Conservation (phyloP, 768 basidiomycete genomes). For the Goffeauzyma gilvescens region DNA sequence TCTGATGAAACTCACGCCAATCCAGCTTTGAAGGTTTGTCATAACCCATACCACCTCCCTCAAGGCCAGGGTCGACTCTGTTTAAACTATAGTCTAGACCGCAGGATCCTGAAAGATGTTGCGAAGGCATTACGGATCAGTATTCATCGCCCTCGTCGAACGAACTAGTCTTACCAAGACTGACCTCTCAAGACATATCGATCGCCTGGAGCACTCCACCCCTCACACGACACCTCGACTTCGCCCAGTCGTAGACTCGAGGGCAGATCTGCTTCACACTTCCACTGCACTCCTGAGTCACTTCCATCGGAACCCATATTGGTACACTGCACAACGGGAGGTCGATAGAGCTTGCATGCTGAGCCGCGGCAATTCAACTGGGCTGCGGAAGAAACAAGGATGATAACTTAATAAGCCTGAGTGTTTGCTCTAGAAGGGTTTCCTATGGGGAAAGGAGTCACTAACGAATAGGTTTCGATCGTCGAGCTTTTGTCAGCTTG, state of each 20-base stretch:
- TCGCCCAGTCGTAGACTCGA: conserved; percentile 61
- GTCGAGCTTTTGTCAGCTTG: conserved; percentile 44
- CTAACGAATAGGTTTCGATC: conserved; percentile 44
- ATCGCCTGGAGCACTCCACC: conserved; percentile 68
- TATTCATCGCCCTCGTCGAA: neutral
- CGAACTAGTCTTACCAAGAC: conserved; percentile 2
- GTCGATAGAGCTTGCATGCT: conserved; percentile 55
- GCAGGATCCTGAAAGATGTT: conserved; percentile 48
- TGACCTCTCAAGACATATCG: conserved; percentile 64
- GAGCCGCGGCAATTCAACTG: conserved; percentile 68
- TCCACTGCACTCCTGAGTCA: conserved; percentile 72
- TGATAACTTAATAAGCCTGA: neutral
- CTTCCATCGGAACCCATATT: conserved; percentile 58
- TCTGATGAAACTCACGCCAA: conserved; percentile 7
- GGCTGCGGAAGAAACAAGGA: conserved; percentile 20
- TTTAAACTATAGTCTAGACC: conserved; percentile 66
- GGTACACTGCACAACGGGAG: conserved; percentile 66
- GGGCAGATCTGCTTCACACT: conserved; percentile 83
- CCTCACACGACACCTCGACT: conserved; percentile 76
- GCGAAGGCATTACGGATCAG: conserved; percentile 1
- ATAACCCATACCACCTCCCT: conserved; percentile 13
- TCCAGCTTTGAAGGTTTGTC: conserved; percentile 5
- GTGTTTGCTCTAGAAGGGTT: neutral
- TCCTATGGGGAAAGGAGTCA: neutral
- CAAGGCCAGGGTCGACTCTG: conserved; percentile 35